Conservation (phyloP, 2,329 filamentous ascomycete species). For the Apiospora rasikravindrae region DNA sequence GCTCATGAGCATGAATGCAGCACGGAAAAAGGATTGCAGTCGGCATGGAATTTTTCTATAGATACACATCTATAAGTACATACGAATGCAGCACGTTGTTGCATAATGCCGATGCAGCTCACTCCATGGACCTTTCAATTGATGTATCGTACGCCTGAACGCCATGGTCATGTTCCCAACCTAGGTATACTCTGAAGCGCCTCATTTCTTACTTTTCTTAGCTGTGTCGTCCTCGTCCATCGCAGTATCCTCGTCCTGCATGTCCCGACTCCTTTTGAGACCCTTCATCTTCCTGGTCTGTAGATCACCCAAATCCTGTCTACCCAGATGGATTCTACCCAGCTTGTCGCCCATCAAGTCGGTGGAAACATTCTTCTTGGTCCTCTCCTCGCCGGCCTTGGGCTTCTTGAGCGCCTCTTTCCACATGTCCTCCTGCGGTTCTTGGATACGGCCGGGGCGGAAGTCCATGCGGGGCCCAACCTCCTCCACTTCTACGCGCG, state of each 20-base stretch:
- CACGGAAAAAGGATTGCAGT: background rate
- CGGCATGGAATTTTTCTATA: background rate
- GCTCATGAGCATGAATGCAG: background rate
- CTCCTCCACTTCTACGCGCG: conserved; percentile 91
- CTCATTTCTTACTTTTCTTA: conserved; percentile 44
- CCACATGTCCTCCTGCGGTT: conserved; percentile 78
- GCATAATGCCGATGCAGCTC: background rate
- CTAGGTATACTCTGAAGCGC: background rate
- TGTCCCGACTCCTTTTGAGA: conserved; percentile 79
- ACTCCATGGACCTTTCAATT: background rate
- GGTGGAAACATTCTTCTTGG: conserved; percentile 96
- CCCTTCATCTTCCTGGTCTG: conserved; percentile 99
- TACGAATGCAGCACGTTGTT: background rate
- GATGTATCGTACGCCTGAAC: conserved; percentile 14
- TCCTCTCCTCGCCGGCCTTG: conserved; percentile 74
- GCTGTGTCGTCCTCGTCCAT: conserved; percentile 50
- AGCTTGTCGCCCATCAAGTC: conserved; percentile 96
- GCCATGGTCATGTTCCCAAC: background rate
- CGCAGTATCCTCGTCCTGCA: conserved; percentile 58
- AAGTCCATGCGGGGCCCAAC: conserved; percentile 89
- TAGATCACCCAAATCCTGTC: conserved; percentile 83
- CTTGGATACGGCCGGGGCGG: conserved; percentile 73
- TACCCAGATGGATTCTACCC: conserved; percentile 87
- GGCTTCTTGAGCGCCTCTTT: conserved; percentile 92
- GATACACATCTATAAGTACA: background rate